A percentile compares a stretch with the other conserved stretches of the same genome.
These are phyloP conservation scores for Albifimbria verrucaria DNA, from an alignment of 2,329 filamentous ascomycete genomes.

Conservation along the genomic window DNA sequence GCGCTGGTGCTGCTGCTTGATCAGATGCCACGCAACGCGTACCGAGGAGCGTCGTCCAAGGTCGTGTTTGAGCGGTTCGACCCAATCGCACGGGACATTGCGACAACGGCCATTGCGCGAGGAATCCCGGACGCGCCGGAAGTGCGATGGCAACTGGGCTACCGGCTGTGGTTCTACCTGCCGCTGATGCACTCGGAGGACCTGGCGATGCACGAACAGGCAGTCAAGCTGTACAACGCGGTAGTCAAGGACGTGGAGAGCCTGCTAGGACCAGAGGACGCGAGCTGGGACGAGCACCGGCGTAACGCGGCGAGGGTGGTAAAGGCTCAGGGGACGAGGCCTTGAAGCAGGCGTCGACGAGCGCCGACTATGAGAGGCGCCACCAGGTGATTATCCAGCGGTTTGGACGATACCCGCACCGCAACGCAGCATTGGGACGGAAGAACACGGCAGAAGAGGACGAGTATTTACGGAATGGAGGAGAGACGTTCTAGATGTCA, in stretches of 20 bases:
- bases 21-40: conserved; percentile 61
- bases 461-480: conserved; percentile 44
- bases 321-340: conserved; percentile 20
- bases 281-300: conserved; percentile 18
- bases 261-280: conserved; percentile 21
- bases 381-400: conserved; percentile 47
- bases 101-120: conserved; percentile 29
- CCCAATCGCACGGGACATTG: conserved; percentile 45
- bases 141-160: conserved; percentile 30
- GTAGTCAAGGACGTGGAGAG: conserved; percentile 29
- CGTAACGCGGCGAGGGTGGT: conserved; percentile 23
- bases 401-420: conserved; percentile 59
- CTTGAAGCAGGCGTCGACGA: conserved; percentile 12
- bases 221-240: conserved; percentile 25
- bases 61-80: conserved; percentile 55
- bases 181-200: conserved; percentile 59
- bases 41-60: conserved; percentile 43
- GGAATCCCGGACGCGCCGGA: conserved; percentile 24
- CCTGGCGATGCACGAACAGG: conserved; percentile 38
- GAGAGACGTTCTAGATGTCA: conserved; percentile 32
- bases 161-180: conserved; percentile 56
- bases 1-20: conserved; percentile 57
- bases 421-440: conserved; percentile 50
- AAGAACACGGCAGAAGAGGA: conserved; percentile 45
- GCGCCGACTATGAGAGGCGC: conserved; percentile 36